A percentile compares a stretch with the other conserved stretches of the same genome.
These are phyloP conservation scores for Fusarium chlamydosporum DNA, from an alignment of 2,329 filamentous ascomycete species.

Conservation along the genomic window DNA sequence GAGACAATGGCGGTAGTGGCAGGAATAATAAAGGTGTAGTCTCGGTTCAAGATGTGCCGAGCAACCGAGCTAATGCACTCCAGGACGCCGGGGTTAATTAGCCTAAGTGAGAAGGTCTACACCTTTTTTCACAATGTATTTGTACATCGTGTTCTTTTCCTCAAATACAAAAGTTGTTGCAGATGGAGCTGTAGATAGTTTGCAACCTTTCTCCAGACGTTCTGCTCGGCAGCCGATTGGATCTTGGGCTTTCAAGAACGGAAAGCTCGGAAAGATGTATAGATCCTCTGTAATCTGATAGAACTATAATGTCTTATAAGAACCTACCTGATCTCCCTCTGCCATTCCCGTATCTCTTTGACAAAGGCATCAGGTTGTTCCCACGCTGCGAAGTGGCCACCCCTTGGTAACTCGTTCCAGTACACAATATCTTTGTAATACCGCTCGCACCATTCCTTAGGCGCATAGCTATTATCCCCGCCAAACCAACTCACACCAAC, in stretches of 20 bases:
- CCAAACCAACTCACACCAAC: conserved; percentile 28
- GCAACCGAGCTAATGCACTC: neutral
- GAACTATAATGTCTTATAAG: too few relatives aligned
- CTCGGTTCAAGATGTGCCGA: conserved; percentile 4
- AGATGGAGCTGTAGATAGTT: too few relatives aligned
- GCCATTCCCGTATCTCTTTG: conserved; percentile 6
- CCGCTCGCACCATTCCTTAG: conserved; percentile 11
- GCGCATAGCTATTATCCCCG: conserved; percentile 24
- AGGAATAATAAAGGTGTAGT: neutral
- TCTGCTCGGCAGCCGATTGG: too few relatives aligned
- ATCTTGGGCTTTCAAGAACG: too few relatives aligned
- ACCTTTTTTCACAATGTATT: too few relatives aligned
- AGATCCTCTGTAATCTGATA: too few relatives aligned
- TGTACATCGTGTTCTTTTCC: too few relatives aligned
- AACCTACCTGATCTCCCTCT: neutral
- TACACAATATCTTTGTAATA: conserved; percentile 12
- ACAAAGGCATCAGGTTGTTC: neutral
- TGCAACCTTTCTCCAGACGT: too few relatives aligned
- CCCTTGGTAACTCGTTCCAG: conserved; percentile 1
- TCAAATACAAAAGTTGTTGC: too few relatives aligned
- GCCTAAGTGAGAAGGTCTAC: neutral
- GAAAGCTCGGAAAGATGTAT: too few relatives aligned
- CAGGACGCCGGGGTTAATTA: neutral
- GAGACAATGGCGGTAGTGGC: neutral
- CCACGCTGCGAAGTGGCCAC: conserved; percentile 10